Evolutionary conservation across 2,329 filamentous ascomycete species (phyloP).

Genomic region (Botrytis tulipae): DNA sequence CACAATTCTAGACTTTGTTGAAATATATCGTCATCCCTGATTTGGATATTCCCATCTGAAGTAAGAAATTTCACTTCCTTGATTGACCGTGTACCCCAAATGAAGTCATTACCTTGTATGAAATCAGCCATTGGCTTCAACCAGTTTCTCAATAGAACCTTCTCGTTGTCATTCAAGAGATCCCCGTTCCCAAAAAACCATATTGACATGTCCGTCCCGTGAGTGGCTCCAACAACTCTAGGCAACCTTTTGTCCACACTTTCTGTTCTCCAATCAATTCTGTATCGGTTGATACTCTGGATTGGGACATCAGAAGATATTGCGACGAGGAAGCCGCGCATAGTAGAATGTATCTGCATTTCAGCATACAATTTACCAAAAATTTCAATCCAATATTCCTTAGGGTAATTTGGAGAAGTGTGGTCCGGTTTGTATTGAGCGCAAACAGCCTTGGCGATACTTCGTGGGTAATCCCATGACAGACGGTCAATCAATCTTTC

Average conservation of each 20-base stretch:
- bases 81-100: slow-evolving; percentile 23
- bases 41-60: slow-evolving; percentile 19
- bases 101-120: slow-evolving; percentile 17
- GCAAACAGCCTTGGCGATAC: slow-evolving; percentile 18
- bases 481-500: slow-evolving; percentile 23
- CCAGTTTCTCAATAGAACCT: slow-evolving; percentile 22
- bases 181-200: slow-evolving; percentile 29
- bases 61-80: slow-evolving; percentile 24
- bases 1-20: slow-evolving; percentile 23
- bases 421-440: slow-evolving; percentile 12
- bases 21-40: slow-evolving; percentile 25
- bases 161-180: slow-evolving; percentile 19
- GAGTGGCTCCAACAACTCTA: slow-evolving; percentile 23
- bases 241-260: slow-evolving; percentile 25
- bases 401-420: background rate
- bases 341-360: slow-evolving; percentile 28
- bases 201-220: slow-evolving; percentile 26
- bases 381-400: slow-evolving; percentile 22
- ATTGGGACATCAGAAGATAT: slow-evolving; percentile 20
- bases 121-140: slow-evolving; percentile 24
- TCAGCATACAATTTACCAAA: slow-evolving; percentile 27
- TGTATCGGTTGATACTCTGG: slow-evolving; percentile 23
- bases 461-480: slow-evolving; percentile 28
- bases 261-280: slow-evolving; percentile 25
- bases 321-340: slow-evolving; percentile 24